A percentile compares a stretch with the other conserved stretches of the same genome.
Conservation (phyloP, 2,329 filamentous ascomycete species). For the Pseudodiploospora longispora region DNA sequence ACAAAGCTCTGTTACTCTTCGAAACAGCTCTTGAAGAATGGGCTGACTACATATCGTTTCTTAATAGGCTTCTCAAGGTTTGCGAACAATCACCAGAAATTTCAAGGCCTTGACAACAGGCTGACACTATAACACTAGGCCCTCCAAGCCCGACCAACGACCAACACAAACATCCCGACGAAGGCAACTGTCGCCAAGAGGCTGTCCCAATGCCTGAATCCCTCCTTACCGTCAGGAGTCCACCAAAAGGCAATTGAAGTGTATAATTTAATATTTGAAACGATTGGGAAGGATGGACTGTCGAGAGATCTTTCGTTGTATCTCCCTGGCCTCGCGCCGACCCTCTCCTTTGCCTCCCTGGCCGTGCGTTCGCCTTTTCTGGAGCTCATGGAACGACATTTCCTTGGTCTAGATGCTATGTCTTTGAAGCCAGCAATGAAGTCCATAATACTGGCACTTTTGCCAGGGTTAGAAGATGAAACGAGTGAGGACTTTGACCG, state of each 20-base stretch:
- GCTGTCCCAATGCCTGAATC: slow-evolving; percentile 90
- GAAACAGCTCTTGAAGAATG: slow-evolving; percentile 94
- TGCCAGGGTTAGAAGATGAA: slow-evolving; percentile 91
- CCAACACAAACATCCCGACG: slow-evolving; percentile 66
- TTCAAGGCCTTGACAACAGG: neutral
- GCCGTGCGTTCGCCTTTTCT: slow-evolving; percentile 82
- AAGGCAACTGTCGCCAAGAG: slow-evolving; percentile 80
- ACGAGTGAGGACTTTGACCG: slow-evolving; percentile 95
- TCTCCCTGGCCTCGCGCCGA: slow-evolving; percentile 79
- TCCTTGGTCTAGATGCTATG: slow-evolving; percentile 62
- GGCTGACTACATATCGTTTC: slow-evolving; percentile 98
- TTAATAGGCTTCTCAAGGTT: slow-evolving; percentile 85
- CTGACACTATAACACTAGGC: slow-evolving; percentile 44
- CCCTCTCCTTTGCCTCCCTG: slow-evolving; percentile 88
- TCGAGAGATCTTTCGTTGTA: slow-evolving; percentile 79
- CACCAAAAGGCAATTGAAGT: slow-evolving; percentile 97
- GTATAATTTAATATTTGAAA: slow-evolving; percentile 79
- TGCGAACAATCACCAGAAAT: slow-evolving; percentile 6
- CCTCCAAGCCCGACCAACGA: slow-evolving; percentile 74
- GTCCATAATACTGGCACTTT: slow-evolving; percentile 76
- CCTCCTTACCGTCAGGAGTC: slow-evolving; percentile 85
- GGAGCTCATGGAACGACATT: slow-evolving; percentile 71
- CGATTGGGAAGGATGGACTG: slow-evolving; percentile 74
- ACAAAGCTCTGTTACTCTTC: slow-evolving; percentile 80
- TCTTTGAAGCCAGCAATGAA: slow-evolving; percentile 82